Base-by-base conservation (phyloP, 2,329 filamentous ascomycete genomes). In the Sporothrix schenckii region DNA sequence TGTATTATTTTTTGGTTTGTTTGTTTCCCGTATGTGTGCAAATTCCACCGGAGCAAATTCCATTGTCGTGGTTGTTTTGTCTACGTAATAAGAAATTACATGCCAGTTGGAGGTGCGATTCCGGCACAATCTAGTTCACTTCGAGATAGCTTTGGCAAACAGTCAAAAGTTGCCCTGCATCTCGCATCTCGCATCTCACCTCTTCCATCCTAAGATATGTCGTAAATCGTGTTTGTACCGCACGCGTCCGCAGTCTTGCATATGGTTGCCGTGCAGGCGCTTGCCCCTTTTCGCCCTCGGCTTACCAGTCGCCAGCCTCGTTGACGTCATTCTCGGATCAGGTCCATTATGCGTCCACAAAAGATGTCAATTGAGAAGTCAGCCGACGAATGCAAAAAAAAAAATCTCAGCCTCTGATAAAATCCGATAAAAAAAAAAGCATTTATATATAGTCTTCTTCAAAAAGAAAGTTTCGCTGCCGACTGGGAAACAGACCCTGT, bases 201-300 rank as follows among this genome's bases (percentile, higher is more conserved):
- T 34, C 34, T 34, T 9, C 34, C 5, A 34, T 50, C 3, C 19
- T 50, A 50, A 7, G 13, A 16, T 13, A 41, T 11, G 34, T 61
- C 56, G 56, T 61, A 44, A 44, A 30, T 21, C 56, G 56, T 41
- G 44, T 44, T 41, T 9, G 34, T 1, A 34, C 4, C 34, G 34
- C 7, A 7, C 34, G 5, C 5, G 34, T 34, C 34, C 34, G 6
- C 34, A 34, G 34, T 41, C 41, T 16, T 49, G 41, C 39, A 65
- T 34, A 11, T 66, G 24, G 47, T 47, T 66, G 63, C 63, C 63
- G 63, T 54, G 47, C 63, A 47, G 63, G 63, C 63, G 63, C 63
- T 52, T 52, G 19, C 47, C 63, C 27, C 27, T 44, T 66, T 50
- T 66, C 21, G 63, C 63, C 50, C 27, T 47, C 41, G 39, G 11